Evolutionary conservation across 306 rosid species (phyloP), one percentile per base, ranked within the genome.

Genomic region (Begonia loranthoides): DNA sequence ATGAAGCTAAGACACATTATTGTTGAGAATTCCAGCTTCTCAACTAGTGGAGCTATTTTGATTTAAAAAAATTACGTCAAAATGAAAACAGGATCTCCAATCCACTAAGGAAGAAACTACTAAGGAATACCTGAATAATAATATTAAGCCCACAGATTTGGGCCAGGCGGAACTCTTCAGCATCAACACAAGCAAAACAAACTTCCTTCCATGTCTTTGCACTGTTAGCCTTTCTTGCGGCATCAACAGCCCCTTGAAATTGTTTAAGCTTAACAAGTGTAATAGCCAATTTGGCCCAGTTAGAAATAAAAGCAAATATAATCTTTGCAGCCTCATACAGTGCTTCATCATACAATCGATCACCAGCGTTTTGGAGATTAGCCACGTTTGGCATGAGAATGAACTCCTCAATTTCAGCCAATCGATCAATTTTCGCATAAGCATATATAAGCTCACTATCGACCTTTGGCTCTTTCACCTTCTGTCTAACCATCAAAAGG

Each of bases 161-260:
- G 61, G 99, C 99, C 60, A 92, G 67, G 66, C 99, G 99, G 82
- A 92, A 92, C 73, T 92, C 99, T 78, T 92, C 99, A 22, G 92
- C 99, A 65, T 92, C 96, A 59, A 92, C 96, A 63, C 99, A 92
- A 44, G 99, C 95, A 78, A 86, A 90, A 79, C 99, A 90, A 62
- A 90, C 95, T 71, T 90, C 99, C 74, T 90, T 90, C 99, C 99
- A 90, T 71, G 99, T 90, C 78, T 90, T 90, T 12, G 95, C 69
- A 48, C 99, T 90, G 78, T 90, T 90, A 59, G 99, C 99, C 76
- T 90, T 90, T 72, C 99, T 73, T 69, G 99, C 99, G 24, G 99
- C 99, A 73, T 90, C 99, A 62, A 90, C 99, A 15, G 99, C 99
- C 15, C 95, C 92, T 73, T 90, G 99, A 80, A 86, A 90, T 65